Percentiles rank a stretch among this genome's conserved stretches.
Conservation (phyloP, 2,329 filamentous ascomycete species). For the Sclerotinia nivalis region DNA sequence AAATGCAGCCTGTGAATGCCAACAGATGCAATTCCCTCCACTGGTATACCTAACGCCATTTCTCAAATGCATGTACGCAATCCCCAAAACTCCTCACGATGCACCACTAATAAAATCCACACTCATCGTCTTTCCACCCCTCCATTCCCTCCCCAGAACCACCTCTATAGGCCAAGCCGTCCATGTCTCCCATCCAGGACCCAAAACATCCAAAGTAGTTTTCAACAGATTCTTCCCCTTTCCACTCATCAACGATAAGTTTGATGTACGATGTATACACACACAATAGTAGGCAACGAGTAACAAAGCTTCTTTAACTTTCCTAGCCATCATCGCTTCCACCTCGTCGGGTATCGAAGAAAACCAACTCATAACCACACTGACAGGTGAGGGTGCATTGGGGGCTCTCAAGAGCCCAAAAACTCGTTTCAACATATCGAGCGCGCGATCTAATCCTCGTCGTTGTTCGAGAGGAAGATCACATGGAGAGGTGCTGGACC, state of each 20-base stretch:
- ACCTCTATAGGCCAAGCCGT: constrained; percentile 35
- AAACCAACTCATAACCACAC: constrained; percentile 44
- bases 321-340: constrained; percentile 41
- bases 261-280: constrained; percentile 42
- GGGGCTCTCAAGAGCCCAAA: constrained; percentile 33
- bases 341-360: constrained; percentile 40
- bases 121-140: constrained; percentile 18
- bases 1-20: constrained; percentile 12
- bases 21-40: not conserved
- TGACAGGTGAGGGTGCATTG: constrained; percentile 31
- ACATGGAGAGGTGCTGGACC: constrained; percentile 22
- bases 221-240: constrained; percentile 45
- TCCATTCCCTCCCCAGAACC: constrained; percentile 23
- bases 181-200: constrained; percentile 33
- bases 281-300: constrained; percentile 45
- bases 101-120: constrained; percentile 19
- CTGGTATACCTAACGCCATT: constrained; percentile 16
- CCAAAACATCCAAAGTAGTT: constrained; percentile 39
- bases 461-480: constrained; percentile 3
- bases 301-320: constrained; percentile 43
- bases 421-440: constrained; percentile 26
- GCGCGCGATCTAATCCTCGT: constrained; percentile 25
- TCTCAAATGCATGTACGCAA: constrained; percentile 11
- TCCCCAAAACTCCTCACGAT: constrained; percentile 11
- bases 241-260: constrained; percentile 48